A percentile compares a stretch with the other conserved stretches of the same genome.
phyloP scores from a whole-genome alignment of 2,329 filamentous ascomycete species.

The Neospermospora avenae region DNA sequence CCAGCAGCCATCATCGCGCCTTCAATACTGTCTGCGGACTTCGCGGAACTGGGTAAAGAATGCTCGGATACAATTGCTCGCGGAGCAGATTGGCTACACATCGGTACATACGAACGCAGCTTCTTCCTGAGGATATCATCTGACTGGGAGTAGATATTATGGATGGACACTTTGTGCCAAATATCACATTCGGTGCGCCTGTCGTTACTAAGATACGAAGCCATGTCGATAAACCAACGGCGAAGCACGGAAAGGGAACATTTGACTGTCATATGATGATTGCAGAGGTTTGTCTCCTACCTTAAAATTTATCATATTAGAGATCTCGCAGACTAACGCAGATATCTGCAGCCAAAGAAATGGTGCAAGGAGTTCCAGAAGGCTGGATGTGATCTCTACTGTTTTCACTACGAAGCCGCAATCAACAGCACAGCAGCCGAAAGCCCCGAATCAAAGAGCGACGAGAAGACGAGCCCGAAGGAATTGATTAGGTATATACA shows the following conservation, averaged over 20 bases:
- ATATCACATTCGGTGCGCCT: slow-evolving; percentile 94
- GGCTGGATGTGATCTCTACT: slow-evolving; percentile 97
- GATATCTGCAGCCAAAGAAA: slow-evolving; percentile 74
- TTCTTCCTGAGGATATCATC: not conserved
- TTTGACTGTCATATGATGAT: slow-evolving; percentile 99
- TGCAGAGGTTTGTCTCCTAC: slow-evolving; percentile 66
- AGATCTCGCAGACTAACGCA: not conserved
- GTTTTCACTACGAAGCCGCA: slow-evolving; percentile 98
- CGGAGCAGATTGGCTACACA: slow-evolving; percentile 86
- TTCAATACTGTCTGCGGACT: slow-evolving; percentile 97
- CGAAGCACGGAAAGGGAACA: slow-evolving; percentile 74
- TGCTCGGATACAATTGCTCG: slow-evolving; percentile 82
- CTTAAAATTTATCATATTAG: not conserved
- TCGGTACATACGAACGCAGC: too few species aligned
- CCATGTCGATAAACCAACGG: slow-evolving; percentile 73
- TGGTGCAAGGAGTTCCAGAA: slow-evolving; percentile 96
- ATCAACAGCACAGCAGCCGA: slow-evolving; percentile 79
- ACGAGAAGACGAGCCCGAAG: slow-evolving; percentile 73
- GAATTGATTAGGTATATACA: slow-evolving; percentile 91
- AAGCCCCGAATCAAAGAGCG: slow-evolving; percentile 65
- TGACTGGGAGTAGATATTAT: slow-evolving; percentile 72
- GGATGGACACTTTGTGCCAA: slow-evolving; percentile 98
- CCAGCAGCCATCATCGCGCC: slow-evolving; percentile 93
- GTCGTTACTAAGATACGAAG: slow-evolving; percentile 91
- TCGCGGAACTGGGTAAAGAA: slow-evolving; percentile 80